Conservation (phyloP, 148 eudicot species). For the Nyssa sinensis region DNA sequence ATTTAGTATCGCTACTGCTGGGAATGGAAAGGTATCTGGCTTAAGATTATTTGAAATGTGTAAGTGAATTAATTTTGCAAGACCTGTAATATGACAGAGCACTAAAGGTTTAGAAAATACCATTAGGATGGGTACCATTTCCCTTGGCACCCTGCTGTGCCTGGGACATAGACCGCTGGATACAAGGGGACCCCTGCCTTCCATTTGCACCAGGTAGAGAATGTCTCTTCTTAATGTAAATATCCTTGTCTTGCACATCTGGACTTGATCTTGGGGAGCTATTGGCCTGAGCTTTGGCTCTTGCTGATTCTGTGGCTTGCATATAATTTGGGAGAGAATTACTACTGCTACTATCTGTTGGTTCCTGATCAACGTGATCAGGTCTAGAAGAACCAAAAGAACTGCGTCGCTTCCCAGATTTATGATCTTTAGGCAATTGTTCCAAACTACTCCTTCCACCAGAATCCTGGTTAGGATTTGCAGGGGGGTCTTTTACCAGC, state of each 20-base stretch:
- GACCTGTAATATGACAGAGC: neutral
- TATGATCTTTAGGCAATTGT: conserved; percentile 54
- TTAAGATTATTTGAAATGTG: neutral
- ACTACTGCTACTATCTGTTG: conserved; percentile 65
- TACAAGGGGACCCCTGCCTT: conserved; percentile 72
- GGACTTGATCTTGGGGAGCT: conserved; percentile 89
- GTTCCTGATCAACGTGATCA: conserved; percentile 71
- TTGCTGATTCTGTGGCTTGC: conserved; percentile 97
- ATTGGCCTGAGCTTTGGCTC: conserved; percentile 60
- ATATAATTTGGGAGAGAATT: conserved; percentile 81
- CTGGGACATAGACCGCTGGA: conserved; percentile 55
- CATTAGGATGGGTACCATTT: conserved; percentile 51
- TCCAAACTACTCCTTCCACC: conserved; percentile 60
- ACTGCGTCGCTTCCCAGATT: conserved; percentile 64
- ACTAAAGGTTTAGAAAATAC: conserved; percentile 35
- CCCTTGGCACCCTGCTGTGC: conserved; percentile 54
- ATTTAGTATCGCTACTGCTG: neutral
- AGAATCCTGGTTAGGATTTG: conserved; percentile 45
- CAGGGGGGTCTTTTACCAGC: conserved; percentile 50
- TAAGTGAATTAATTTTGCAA: neutral
- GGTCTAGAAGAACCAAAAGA: conserved; percentile 71
- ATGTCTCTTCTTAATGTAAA: conserved; percentile 63
- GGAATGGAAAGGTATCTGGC: neutral
- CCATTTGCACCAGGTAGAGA: conserved; percentile 77
- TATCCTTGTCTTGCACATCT: conserved; percentile 72